Percentiles rank a stretch among this genome's conserved stretches.
These are phyloP conservation scores for Fusarium cicatricum DNA, from an alignment of 2,329 filamentous ascomycete genomes.

Conservation along the genomic window DNA sequence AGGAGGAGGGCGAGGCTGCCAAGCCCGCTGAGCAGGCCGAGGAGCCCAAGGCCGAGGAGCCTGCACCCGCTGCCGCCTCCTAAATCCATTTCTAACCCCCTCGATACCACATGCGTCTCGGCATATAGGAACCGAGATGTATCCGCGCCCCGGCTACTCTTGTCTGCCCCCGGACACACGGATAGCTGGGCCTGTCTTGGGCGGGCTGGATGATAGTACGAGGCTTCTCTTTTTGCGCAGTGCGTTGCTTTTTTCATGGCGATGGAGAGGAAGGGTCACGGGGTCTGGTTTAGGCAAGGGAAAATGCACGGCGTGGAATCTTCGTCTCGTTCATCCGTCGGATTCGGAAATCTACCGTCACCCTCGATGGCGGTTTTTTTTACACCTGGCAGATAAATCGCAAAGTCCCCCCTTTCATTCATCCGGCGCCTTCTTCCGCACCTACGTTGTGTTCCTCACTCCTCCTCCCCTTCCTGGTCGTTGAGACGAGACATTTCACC, in stretches of 20 bases:
- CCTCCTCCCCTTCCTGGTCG: constrained; percentile 27
- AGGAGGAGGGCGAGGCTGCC: constrained; percentile 64
- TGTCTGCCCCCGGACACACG: constrained; percentile 43
- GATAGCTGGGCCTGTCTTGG: constrained; percentile 46
- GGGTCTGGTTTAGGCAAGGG: constrained; percentile 49
- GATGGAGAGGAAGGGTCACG: constrained; percentile 49
- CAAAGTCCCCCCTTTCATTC: constrained; percentile 37
- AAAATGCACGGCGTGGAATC: constrained; percentile 51
- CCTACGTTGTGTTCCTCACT: constrained; percentile 37
- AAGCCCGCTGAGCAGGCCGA: constrained; percentile 49
- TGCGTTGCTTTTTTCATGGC: constrained; percentile 47
- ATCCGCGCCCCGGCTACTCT: constrained; percentile 42
- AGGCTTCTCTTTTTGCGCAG: constrained; percentile 46
- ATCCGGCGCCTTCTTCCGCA: constrained; percentile 23
- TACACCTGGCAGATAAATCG: constrained; percentile 44
- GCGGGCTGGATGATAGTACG: constrained; percentile 48
- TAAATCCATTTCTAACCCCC: constrained; percentile 53
- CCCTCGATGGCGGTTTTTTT: constrained; percentile 37
- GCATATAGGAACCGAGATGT: constrained; percentile 48
- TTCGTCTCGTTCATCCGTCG: constrained; percentile 43
- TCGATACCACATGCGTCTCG: constrained; percentile 52
- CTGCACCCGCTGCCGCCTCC: constrained; percentile 59
- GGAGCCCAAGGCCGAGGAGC: constrained; percentile 43
- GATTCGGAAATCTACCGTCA: constrained; percentile 37
- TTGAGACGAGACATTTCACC: constrained; percentile 23